Base-by-base conservation (phyloP, 176 grass and related monocot species). In the Oryza australiensis region DNA sequence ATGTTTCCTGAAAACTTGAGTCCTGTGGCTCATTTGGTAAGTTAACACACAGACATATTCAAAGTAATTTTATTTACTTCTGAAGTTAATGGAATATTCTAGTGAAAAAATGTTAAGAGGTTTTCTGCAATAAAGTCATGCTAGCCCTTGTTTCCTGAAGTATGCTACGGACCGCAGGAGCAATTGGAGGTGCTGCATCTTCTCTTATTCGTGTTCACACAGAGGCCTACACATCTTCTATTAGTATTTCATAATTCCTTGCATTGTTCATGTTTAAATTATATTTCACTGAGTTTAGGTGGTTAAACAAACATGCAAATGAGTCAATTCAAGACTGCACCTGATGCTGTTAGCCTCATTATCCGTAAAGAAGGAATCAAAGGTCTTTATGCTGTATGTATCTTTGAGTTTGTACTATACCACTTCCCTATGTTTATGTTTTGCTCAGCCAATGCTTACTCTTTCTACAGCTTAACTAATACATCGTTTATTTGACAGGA, bases 231-330 rank as follows among this genome's bases (percentile, higher is more conserved):
- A 59, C 0, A 59, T 35, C 14, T 68, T 18, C 80, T 24, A 45
- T 64, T 9, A 35, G 9, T 62, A n/a, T 43, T 51, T 37, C 30
- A 33, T 26, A 63, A 51, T 45, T 49, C 18, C 8, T 30, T n/a
- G 26, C 27, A 3, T 26, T 38, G 5, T 11, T 71, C 1, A 18
- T 70, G 57, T 63, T 35, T 37, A 63, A 75, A 38, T 38, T 70
- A 0, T 3, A 69, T 29, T 64, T 45, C 62, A 69, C 30, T 26
- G n/a, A 43, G 49, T 77, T 85, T 77, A 91, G 91, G 91, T 97
- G 26, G 82, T 91, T 42, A 91, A 88, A 81, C 84, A 91, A 89
- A 89, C 82, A 88, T 97, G 84, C 89, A 94, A 78, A 94, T 74
- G n/a, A 77, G 84, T 26, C 89, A 93, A 37, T 97, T 94, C 71